Evolutionary conservation across 768 basidiomycete species (phyloP), one percentile per base, ranked within the genome.

Genomic region (Holtermanniella nyarrowii): DNA sequence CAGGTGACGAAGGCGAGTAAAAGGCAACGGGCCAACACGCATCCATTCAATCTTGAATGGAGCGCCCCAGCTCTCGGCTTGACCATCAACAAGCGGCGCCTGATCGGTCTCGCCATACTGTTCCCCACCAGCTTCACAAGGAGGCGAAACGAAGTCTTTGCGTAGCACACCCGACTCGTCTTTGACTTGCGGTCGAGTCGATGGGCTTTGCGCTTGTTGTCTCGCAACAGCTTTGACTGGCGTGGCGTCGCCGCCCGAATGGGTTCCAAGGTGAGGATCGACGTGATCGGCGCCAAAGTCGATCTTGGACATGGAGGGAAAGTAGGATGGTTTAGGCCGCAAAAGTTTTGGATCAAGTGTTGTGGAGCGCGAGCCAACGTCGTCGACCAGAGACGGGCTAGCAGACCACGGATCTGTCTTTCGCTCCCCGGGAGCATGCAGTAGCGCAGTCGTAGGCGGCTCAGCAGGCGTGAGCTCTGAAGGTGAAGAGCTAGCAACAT

Each of bases 41-140:
- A 90, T 57, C 91, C 91, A 95, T 59, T 89, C 78, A 22, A 95
- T 73, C 54, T 77, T 77, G 77, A 96, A 95, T 3, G 84, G 76
- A 47, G 82, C 79, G 13, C 86, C 87, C 87, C 86, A 86, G 2
- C 64, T 60, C 16, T 71, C 75, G 14, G 58, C n/a, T 42, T 16
- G 62, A 63, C 67, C 44, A 23, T 46, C 49, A 42, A 69, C 48
- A 27, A 10, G 44, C 60, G 50, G 18, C 58, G 56, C 20, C 20
- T 21, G 16, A 5, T 54, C 49, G 14, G 41, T 44, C 13, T 24
- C 54, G 2, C 48, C n/a, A 5, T 24, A 44, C 27, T 48, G 27
- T 27, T 54, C 44, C 5, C 48, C 60, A 26, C 63, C 67, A 16
- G 52, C 42, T 45, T 57, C 60, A 24, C 54, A 53, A 0, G 51